phyloP scores from a whole-genome alignment of 1,284 basidiomycete genomes.

The Wallemia mellicola region DNA sequence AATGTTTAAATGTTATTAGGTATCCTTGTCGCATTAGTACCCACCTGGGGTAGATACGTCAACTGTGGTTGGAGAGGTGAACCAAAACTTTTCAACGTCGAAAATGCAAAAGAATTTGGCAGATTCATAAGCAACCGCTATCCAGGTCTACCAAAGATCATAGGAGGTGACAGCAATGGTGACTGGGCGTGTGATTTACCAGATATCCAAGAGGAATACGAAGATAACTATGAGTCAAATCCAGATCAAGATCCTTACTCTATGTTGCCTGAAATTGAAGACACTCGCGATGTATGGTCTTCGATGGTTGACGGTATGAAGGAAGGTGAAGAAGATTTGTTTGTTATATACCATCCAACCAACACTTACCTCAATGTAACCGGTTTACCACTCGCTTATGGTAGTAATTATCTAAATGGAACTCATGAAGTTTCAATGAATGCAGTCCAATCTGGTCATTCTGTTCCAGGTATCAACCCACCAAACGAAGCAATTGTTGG shows the following conservation, averaged over 20 bases:
- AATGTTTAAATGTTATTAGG: conserved; percentile 1
- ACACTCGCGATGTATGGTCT: not conserved
- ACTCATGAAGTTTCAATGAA: conserved; percentile 5
- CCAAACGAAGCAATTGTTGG: not conserved
- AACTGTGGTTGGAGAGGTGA: conserved; percentile 6
- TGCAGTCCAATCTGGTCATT: conserved; percentile 6
- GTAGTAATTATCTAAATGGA: conserved; percentile 2
- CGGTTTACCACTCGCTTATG: conserved; percentile 2
- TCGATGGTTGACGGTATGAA: not conserved
- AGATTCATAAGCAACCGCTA: conserved; percentile 7
- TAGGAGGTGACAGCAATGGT: conserved; percentile 8
- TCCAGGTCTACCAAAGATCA: conserved; percentile 6
- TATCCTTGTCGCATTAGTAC: conserved; percentile 6
- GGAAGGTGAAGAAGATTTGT: conserved; percentile 2
- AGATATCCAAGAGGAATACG: not conserved
- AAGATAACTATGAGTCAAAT: not conserved
- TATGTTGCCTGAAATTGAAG: not conserved
- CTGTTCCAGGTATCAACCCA: not conserved
- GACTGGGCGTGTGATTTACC: conserved; percentile 5
- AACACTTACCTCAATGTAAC: conserved; percentile 3
- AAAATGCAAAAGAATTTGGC: conserved; percentile 5
- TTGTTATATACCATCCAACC: conserved; percentile 7
- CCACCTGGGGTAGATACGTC: conserved; percentile 8
- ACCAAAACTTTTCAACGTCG: conserved; percentile 6
- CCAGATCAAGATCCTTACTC: not conserved